Percentiles rank a stretch among this genome's conserved stretches.
Evolutionary conservation across 1,284 basidiomycete genomes (phyloP).

Genomic region (Malassezia restricta): DNA sequence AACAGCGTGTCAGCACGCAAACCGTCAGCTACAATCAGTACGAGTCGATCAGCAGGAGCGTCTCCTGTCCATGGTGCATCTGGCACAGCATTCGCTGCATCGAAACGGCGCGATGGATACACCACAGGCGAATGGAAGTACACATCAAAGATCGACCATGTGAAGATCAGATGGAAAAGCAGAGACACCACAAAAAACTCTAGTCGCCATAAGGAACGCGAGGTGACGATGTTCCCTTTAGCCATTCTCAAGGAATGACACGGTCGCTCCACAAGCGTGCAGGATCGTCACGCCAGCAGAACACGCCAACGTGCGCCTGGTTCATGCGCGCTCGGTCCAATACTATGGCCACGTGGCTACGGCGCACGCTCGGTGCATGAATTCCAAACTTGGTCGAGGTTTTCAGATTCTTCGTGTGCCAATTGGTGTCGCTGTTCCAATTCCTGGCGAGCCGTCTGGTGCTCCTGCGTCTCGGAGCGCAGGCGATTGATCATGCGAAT

Average conservation of each 20-base stretch:
- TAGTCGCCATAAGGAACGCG: background rate
- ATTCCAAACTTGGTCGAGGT: conserved; percentile 24
- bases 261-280: background rate
- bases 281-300: background rate
- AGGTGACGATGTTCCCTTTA: background rate
- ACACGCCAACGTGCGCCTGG: background rate
- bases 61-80: background rate
- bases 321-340: too few species aligned
- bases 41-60: conserved; percentile 58
- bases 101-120: conserved; percentile 30
- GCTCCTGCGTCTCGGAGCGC: conserved; percentile 20
- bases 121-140: conserved; percentile 59
- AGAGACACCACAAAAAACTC: conserved; percentile 49
- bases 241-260: background rate
- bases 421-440: conserved; percentile 9
- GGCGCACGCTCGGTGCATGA: background rate
- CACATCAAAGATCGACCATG: conserved; percentile 60
- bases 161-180: conserved; percentile 33
- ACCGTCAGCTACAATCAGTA: conserved; percentile 63
- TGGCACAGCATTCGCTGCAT: conserved; percentile 1
- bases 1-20: conserved; percentile 71
- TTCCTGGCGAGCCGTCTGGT: conserved; percentile 10
- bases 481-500: conserved; percentile 34
- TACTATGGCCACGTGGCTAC: too few species aligned
- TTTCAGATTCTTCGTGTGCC: conserved; percentile 18